A percentile compares a stretch with the other conserved stretches of the same genome.
phyloP scores from a whole-genome alignment of 148 eudicot genomes.

The Rhododendron simsii region DNA sequence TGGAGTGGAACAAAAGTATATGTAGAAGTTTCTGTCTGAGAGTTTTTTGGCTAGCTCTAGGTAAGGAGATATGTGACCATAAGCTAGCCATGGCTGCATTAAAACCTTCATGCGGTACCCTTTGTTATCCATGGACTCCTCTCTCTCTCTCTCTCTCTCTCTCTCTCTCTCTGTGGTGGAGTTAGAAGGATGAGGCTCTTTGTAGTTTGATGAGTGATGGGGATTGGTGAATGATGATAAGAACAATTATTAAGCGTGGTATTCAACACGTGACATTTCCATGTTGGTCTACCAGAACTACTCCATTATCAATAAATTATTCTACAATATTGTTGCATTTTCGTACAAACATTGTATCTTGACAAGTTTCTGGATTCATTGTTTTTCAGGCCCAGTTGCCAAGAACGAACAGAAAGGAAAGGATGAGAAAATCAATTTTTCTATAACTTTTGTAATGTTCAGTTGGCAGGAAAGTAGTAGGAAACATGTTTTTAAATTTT shows the following conservation, averaged over 20 bases:
- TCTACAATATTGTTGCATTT: background rate
- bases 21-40: conserved; percentile 4
- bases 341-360: background rate
- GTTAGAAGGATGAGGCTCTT: background rate
- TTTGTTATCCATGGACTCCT: background rate
- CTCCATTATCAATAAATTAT: too few species aligned
- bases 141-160: background rate
- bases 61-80: conserved; percentile 12
- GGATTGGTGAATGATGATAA: background rate
- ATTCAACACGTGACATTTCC: background rate
- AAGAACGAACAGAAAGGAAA: too few species aligned
- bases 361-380: background rate
- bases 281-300: background rate
- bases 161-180: background rate
- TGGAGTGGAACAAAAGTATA: conserved; percentile 5
- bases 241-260: background rate
- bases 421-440: too few species aligned
- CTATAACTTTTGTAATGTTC: too few species aligned
- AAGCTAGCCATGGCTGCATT: conserved; percentile 14
- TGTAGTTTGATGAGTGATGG: background rate
- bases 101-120: background rate
- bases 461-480: too few species aligned
- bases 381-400: too few species aligned
- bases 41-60: conserved; percentile 15
- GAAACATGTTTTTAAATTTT: too few species aligned